These are phyloP conservation scores for Alnus rubra DNA, from an alignment of 306 rosid species.

Conservation along the genomic window DNA sequence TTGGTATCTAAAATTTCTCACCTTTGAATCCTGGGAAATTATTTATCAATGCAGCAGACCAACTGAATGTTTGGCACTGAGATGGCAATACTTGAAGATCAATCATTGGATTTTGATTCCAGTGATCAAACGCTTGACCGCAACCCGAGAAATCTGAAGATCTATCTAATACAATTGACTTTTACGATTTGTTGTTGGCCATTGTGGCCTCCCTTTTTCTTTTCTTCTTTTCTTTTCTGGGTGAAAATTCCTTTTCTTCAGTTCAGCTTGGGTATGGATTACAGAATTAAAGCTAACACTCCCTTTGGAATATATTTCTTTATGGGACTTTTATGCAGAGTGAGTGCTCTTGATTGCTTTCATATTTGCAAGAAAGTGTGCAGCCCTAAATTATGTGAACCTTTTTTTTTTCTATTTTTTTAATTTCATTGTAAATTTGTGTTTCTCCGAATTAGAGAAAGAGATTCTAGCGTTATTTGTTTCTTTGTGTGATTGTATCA, in stretches of 20 bases:
- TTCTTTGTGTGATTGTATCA: neutral
- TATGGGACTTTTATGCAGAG: conserved; percentile 46
- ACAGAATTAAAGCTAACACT: conserved; percentile 49
- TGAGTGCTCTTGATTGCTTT: conserved; percentile 37
- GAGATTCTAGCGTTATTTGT: conserved; percentile 9
- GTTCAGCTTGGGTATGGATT: conserved; percentile 47
- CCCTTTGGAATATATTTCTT: conserved; percentile 64
- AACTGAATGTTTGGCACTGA: conserved; percentile 34
- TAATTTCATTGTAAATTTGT: conserved; percentile 30
- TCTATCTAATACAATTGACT: conserved; percentile 50
- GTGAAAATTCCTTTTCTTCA: conserved; percentile 38
- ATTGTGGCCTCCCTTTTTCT: conserved; percentile 37
- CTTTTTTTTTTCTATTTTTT: neutral
- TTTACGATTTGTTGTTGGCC: conserved; percentile 67
- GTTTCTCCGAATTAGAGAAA: neutral
- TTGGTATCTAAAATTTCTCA: conserved; percentile 22
- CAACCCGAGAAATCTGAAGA: conserved; percentile 55
- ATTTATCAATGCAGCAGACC: conserved; percentile 28
- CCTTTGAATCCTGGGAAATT: conserved; percentile 32
- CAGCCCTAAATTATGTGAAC: conserved; percentile 22
- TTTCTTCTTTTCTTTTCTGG: conserved; percentile 18
- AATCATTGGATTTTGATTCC: conserved; percentile 83
- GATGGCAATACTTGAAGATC: conserved; percentile 40
- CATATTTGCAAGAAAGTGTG: conserved; percentile 20
- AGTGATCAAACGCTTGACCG: conserved; percentile 51